phyloP scores from a whole-genome alignment of 2,329 filamentous ascomycete species.

The Aspergillus bombycis region DNA sequence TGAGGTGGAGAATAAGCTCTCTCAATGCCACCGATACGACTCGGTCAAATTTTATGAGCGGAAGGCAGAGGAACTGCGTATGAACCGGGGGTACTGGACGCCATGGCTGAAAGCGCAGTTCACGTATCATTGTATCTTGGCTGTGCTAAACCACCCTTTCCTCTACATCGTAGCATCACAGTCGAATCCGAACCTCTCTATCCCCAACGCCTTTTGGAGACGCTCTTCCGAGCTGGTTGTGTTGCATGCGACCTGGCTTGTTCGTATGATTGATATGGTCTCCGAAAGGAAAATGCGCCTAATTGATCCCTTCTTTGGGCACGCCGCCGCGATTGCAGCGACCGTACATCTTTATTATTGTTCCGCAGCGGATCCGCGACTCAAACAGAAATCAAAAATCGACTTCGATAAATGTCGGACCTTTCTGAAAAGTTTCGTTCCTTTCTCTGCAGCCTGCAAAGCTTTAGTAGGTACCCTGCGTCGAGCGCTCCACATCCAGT shows the following conservation, averaged over 20 bases:
- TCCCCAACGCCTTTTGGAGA: constrained; percentile 59
- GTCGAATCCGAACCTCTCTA: constrained; percentile 55
- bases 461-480: constrained; percentile 43
- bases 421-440: constrained; percentile 54
- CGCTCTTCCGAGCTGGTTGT: constrained; percentile 56
- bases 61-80: constrained; percentile 49
- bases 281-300: constrained; percentile 54
- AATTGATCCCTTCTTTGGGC: constrained; percentile 57
- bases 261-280: constrained; percentile 59
- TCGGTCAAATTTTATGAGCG: constrained; percentile 57
- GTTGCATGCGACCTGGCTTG: constrained; percentile 58
- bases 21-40: constrained; percentile 57
- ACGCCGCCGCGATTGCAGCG: constrained; percentile 56
- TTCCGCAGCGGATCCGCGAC: constrained; percentile 51
- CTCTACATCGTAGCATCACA: constrained; percentile 57
- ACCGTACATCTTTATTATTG: constrained; percentile 60
- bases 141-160: constrained; percentile 58
- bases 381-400: constrained; percentile 57
- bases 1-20: constrained; percentile 50
- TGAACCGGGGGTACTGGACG: constrained; percentile 54
- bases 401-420: constrained; percentile 56
- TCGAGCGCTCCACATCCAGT: not conserved
- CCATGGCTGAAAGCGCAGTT: constrained; percentile 59
- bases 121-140: constrained; percentile 56
- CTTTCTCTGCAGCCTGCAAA: constrained; percentile 52